Conservation (phyloP, 345 rosid genomes). For the Populus simonii region DNA sequence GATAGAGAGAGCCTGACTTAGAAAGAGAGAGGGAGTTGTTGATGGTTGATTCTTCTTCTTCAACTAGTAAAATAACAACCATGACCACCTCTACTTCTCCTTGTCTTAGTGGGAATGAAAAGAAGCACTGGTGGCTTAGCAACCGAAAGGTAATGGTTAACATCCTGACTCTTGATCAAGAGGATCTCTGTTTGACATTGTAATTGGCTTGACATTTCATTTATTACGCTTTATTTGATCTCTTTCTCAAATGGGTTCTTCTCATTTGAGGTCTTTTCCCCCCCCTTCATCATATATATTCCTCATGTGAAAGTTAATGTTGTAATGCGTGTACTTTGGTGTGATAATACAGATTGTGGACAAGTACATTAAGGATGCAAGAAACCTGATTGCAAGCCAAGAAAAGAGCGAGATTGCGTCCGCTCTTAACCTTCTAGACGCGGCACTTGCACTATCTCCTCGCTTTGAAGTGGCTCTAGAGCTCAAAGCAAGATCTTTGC, state of each 20-base stretch:
- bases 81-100: constrained; percentile 49
- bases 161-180: not conserved
- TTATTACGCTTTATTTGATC: not conserved
- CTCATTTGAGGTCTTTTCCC: not conserved
- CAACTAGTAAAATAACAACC: constrained; percentile 18
- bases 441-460: constrained; percentile 71
- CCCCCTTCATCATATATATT: not conserved
- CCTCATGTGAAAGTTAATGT: not conserved
- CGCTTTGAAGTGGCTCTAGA: constrained; percentile 72
- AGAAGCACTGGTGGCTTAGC: constrained; percentile 89
- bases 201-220: not conserved
- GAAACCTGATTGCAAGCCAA: constrained; percentile 56
- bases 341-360: constrained; percentile 51
- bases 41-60: constrained; percentile 29
- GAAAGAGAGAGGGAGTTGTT: constrained; percentile 4
- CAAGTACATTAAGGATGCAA: constrained; percentile 73
- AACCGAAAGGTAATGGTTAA: constrained; percentile 58
- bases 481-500: constrained; percentile 75
- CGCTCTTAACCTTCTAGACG: constrained; percentile 69
- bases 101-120: constrained; percentile 34
- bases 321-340: not conserved
- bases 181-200: not conserved
- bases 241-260: not conserved
- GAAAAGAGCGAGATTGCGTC: constrained; percentile 56
- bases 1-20: not conserved